Evolutionary conservation across 768 basidiomycete genomes (phyloP).

Genomic region (Termitomyces sp.): DNA sequence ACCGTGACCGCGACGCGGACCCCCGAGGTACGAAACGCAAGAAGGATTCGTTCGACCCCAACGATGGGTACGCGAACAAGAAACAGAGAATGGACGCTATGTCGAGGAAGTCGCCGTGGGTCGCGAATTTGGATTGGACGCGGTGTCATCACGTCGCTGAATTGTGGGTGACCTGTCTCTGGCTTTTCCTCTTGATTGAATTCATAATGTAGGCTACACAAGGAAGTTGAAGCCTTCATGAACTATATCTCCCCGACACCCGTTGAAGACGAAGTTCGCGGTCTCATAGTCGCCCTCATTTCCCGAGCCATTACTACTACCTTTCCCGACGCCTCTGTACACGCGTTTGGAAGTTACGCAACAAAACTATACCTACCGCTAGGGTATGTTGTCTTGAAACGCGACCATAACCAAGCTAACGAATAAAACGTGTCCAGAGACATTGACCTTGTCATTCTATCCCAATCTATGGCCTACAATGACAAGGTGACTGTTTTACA

Average conservation of each 20-base stretch:
- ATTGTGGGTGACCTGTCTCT: constrained; percentile 49
- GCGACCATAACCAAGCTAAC: constrained; percentile 6
- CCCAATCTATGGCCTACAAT: constrained; percentile 65
- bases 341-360: constrained; percentile 90
- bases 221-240: constrained; percentile 82
- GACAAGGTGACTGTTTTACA: constrained; percentile 69
- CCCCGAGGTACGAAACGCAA: constrained; percentile 38
- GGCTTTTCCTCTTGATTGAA: background rate
- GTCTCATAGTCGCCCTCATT: constrained; percentile 68
- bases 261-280: constrained; percentile 81
- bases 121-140: constrained; percentile 65
- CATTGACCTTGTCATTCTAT: constrained; percentile 92
- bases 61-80: constrained; percentile 50
- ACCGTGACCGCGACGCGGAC: constrained; percentile 15
- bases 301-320: constrained; percentile 54
- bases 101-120: constrained; percentile 68
- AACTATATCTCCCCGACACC: constrained; percentile 85
- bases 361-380: constrained; percentile 91
- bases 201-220: constrained; percentile 64
- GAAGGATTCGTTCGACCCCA: constrained; percentile 28
- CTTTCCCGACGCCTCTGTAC: constrained; percentile 78
- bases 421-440: constrained; percentile 51
- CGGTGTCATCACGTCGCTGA: constrained; percentile 76
- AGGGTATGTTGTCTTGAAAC: constrained; percentile 56
- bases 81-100: constrained; percentile 49